Evolutionary conservation across 352 stramenopile species (phyloP), one percentile per base, ranked within the genome.

Genomic region (Phytophthora sp.): DNA sequence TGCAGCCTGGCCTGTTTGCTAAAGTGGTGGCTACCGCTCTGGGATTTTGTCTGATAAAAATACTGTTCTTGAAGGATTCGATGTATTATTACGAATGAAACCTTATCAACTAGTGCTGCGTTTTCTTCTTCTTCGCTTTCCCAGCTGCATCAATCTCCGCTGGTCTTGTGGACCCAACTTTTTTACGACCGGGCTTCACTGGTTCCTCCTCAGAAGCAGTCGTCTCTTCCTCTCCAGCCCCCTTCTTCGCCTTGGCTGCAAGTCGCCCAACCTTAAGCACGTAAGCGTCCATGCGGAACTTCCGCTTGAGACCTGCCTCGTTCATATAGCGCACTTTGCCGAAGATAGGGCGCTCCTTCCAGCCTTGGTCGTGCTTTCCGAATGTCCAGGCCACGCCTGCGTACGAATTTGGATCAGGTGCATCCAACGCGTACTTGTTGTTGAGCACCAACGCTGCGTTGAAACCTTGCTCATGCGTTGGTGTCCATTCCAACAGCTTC

Each of bases 311-410:
- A 34, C 97, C 97, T 21, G 87, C 80, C 73, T 99, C 98, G 74
- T 99, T 99, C 97, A 99, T 99, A 74, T 95, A 99, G 45, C 97
- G 87, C 58, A 99, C 98, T 75, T 99, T 99, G 42, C 98, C 97
- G 83, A 99, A 99, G 38, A 99, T 88, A 4, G 84, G 69, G 4
- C 96, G 84, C 72, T 99, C 96, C 52, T 89, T 98, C 96, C 88
- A 98, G 31, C 96, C 96, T 82, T 98, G 95, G 71, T 99, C 98
- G 72, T 99, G 97, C 46, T 99, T 98, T 13, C 84, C 87, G 69
- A 95, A 95, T 2, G 73, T 82, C 87, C 87, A 95, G 18, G 85
- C 87, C 39, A 95, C 77, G 23, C 87, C 85, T 13, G 83, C 79
- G 69, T 94, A 94, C 55, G 87, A 95, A 76, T 99, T 99, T 13